A percentile compares a stretch with the other conserved stretches of the same genome.
Evolutionary conservation across 306 rosid species (phyloP).

Genomic region (Echinosophora koreensis): DNA sequence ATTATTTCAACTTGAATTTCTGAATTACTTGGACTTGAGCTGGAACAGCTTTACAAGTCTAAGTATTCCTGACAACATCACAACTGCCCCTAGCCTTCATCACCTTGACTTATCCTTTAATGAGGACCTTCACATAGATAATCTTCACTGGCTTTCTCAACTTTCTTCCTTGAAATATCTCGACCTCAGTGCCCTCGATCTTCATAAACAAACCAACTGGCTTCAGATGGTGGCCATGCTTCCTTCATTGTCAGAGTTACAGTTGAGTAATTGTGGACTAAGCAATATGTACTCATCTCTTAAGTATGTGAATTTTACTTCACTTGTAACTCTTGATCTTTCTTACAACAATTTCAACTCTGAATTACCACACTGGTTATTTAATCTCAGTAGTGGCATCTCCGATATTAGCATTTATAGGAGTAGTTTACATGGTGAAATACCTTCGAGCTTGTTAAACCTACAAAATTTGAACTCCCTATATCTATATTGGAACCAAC

Average conservation of each 20-base stretch:
- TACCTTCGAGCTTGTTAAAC: neutral
- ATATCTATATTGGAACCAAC: neutral
- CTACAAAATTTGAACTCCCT: neutral
- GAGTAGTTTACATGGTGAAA: neutral
- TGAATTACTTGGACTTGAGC: conserved; percentile 4
- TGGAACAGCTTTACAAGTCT: fast-evolving
- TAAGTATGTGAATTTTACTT: neutral
- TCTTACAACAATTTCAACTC: neutral
- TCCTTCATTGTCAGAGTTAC: conserved; percentile 18
- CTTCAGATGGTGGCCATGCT: neutral
- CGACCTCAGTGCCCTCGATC: neutral
- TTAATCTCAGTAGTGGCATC: neutral
- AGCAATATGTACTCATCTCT: neutral
- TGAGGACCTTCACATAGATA: neutral
- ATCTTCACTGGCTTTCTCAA: conserved; percentile 13
- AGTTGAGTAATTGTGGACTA: neutral
- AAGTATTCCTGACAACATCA: neutral
- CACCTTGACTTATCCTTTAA: neutral
- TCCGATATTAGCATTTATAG: fast-evolving
- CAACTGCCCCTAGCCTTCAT: neutral
- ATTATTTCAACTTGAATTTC: conserved; percentile 25
- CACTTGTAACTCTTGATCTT: conserved; percentile 28
- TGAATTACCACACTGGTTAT: neutral
- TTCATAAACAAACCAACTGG: neutral
- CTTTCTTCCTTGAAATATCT: neutral